phyloP scores from a whole-genome alignment of 345 rosid genomes.

The Boechera retrofracta region DNA sequence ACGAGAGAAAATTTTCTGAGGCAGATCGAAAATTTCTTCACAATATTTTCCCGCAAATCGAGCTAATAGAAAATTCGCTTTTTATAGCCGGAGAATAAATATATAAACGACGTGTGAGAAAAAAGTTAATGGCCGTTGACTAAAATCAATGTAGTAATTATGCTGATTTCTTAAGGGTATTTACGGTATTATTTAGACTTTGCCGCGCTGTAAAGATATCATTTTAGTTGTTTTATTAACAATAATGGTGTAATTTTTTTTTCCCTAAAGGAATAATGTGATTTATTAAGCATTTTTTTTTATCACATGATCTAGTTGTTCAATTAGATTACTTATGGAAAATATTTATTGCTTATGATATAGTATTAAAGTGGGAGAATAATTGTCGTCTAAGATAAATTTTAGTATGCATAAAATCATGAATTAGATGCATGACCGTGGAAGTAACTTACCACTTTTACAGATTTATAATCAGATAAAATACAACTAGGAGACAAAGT shows the following conservation, averaged over 20 bases:
- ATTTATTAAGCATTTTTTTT: not conserved
- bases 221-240: not conserved
- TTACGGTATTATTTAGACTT: not conserved
- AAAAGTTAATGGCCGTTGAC: slow-evolving; percentile 41
- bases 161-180: not conserved
- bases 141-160: not conserved
- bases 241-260: not conserved
- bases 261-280: not conserved
- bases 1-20: slow-evolving; percentile 27
- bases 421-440: not conserved
- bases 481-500: not conserved
- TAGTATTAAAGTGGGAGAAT: slow-evolving; percentile 22
- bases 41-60: slow-evolving; percentile 40
- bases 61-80: slow-evolving; percentile 32
- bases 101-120: slow-evolving; percentile 31
- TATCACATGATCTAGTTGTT: slow-evolving; percentile 20
- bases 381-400: not conserved
- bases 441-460: not conserved
- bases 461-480: not conserved
- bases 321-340: not conserved
- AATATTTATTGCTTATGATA: not conserved
- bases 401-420: not conserved
- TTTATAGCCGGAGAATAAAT: slow-evolving; percentile 27
- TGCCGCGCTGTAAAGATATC: slow-evolving; percentile 33
- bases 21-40: slow-evolving; percentile 38